These are phyloP conservation scores for Fusarium sp. DNA, from an alignment of 2,329 filamentous ascomycete genomes.

Conservation along the genomic window DNA sequence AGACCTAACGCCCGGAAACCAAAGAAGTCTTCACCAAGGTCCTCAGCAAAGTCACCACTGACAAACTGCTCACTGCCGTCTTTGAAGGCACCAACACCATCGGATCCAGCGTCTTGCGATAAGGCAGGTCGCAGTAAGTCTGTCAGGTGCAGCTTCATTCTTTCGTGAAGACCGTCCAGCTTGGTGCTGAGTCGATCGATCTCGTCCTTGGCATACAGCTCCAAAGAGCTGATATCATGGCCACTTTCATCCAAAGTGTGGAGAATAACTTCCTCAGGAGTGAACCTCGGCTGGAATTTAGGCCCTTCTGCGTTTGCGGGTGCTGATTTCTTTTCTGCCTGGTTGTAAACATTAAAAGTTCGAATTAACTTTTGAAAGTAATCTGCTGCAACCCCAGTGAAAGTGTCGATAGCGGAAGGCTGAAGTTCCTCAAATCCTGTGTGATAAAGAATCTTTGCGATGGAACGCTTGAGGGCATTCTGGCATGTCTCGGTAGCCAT, in stretches of 20 bases:
- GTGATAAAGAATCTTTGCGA: constrained; percentile 96
- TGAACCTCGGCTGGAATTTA: constrained; percentile 76
- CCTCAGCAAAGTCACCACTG: constrained; percentile 96
- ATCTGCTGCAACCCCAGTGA: constrained; percentile 90
- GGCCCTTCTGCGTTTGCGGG: constrained; percentile 58
- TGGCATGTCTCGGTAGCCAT: constrained; percentile 88
- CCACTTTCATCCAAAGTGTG: constrained; percentile 90
- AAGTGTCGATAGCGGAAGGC: constrained; percentile 90
- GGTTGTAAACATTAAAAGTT: constrained; percentile 86
- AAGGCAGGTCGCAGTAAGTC: constrained; percentile 93
- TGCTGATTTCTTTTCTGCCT: constrained; percentile 82
- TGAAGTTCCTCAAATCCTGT: constrained; percentile 98
- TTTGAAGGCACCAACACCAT: constrained; percentile 92
- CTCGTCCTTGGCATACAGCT: constrained; percentile 92
- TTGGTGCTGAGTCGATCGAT: constrained; percentile 88
- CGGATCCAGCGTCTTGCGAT: constrained; percentile 78
- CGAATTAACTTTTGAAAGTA: constrained; percentile 89
- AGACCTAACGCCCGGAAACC: constrained; percentile 96
- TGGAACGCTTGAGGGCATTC: constrained; percentile 87
- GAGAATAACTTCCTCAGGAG: constrained; percentile 86
- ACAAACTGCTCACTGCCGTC: constrained; percentile 98
- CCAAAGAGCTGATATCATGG: constrained; percentile 83
- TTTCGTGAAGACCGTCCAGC: constrained; percentile 88
- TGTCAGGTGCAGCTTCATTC: constrained; percentile 93
- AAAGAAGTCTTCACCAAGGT: constrained; percentile 98